A percentile compares a stretch with the other conserved stretches of the same genome.
These are phyloP conservation scores for Podaxis sp. DNA, from an alignment of 768 basidiomycete species.

Conservation along the genomic window DNA sequence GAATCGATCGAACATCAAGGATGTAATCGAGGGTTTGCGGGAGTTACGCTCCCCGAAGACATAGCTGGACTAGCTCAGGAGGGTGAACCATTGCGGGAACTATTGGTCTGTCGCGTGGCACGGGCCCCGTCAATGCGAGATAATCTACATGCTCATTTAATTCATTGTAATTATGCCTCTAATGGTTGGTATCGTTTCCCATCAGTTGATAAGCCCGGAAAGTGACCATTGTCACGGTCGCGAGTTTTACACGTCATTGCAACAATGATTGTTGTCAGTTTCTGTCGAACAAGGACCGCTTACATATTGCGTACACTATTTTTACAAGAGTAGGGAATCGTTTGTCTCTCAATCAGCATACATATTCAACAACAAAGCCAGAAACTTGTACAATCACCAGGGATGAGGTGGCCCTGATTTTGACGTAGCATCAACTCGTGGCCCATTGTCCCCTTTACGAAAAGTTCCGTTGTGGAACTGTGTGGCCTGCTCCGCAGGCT, in stretches of 20 bases:
- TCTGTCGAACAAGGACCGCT: not conserved
- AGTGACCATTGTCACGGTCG: not conserved
- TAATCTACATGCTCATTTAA: not conserved
- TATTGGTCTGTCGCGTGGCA: not conserved
- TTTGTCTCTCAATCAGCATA: not conserved
- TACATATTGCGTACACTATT: not conserved
- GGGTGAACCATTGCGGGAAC: not conserved
- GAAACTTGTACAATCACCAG: not conserved
- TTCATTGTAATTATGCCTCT: conserved; percentile 4
- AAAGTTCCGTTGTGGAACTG: not conserved
- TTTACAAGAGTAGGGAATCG: not conserved
- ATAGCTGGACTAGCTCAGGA: not conserved
- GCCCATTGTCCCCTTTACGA: not conserved
- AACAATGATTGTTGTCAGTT: not conserved
- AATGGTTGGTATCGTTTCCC: not conserved
- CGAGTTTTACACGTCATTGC: not conserved
- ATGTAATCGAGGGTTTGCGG: conserved; percentile 28
- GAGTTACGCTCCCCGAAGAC: conserved; percentile 21
- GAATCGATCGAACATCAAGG: conserved; percentile 24
- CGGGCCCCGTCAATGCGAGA: not conserved
- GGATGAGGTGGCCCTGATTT: not conserved
- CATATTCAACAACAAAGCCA: not conserved
- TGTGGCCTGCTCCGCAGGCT: not conserved
- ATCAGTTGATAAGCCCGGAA: not conserved
- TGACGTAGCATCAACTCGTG: not conserved